Conservation (phyloP, 2,329 filamentous ascomycete genomes). For the Aspergillus versicolor region DNA sequence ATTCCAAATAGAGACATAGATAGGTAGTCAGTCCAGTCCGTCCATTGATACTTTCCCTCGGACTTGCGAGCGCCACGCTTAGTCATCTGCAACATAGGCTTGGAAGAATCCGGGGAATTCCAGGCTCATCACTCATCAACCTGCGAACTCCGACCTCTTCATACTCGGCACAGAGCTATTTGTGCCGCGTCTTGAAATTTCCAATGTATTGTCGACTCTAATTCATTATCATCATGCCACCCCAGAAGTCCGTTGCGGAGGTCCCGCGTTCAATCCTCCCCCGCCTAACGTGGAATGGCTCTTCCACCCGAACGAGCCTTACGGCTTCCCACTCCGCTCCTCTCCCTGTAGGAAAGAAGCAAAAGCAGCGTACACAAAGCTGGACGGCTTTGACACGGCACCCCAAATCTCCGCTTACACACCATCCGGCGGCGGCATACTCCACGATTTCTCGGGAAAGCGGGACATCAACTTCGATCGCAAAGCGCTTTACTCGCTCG, state of each 20-base stretch:
- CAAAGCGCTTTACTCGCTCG: conserved; percentile 19
- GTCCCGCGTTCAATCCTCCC: conserved; percentile 45
- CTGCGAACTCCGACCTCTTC: background rate
- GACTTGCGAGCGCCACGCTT: background rate
- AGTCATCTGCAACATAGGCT: background rate
- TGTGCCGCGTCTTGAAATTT: background rate
- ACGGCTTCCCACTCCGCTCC: conserved; percentile 27
- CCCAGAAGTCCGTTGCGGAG: conserved; percentile 42
- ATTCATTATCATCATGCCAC: conserved; percentile 35
- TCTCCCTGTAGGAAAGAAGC: conserved; percentile 22
- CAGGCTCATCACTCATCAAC: background rate
- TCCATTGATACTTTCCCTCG: background rate
- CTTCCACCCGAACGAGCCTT: conserved; percentile 32
- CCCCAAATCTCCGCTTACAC: conserved; percentile 16
- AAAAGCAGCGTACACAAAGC: conserved; percentile 22
- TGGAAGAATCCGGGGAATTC: conserved; percentile 1
- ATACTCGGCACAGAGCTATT: background rate
- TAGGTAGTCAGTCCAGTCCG: too few species aligned
- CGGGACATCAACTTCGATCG: conserved; percentile 19
- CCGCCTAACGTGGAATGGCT: conserved; percentile 43
- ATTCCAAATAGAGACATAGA: too few species aligned
- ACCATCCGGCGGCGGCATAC: conserved; percentile 9
- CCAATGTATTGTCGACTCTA: background rate
- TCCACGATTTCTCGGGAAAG: conserved; percentile 15
- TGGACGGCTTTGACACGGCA: conserved; percentile 24